Conservation (phyloP, 352 stramenopile genomes). For the Phytopythium sindhum region DNA sequence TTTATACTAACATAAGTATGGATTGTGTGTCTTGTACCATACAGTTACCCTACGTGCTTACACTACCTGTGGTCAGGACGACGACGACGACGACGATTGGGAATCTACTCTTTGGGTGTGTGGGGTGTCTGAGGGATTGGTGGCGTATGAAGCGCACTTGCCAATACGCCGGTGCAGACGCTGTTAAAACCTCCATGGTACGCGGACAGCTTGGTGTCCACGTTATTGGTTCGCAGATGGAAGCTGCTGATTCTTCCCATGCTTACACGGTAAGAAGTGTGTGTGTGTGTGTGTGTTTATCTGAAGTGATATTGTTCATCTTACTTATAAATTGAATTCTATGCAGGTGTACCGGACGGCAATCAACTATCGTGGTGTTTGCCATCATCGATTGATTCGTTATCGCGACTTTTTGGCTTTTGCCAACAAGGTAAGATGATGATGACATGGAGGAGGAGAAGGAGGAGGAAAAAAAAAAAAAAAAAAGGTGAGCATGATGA, state of each 20-base stretch:
- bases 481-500: not conserved
- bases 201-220: slow-evolving; percentile 44
- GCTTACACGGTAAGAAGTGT: slow-evolving; percentile 63
- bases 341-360: slow-evolving; percentile 66
- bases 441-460: not conserved
- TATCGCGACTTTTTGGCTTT: slow-evolving; percentile 64
- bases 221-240: slow-evolving; percentile 67
- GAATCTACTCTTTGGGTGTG: not conserved
- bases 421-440: slow-evolving; percentile 15
- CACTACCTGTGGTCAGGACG: slow-evolving; percentile 2
- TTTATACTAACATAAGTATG: not conserved
- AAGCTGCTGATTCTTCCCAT: slow-evolving; percentile 21
- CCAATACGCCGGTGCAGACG: not conserved
- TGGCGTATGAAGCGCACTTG: slow-evolving; percentile 3
- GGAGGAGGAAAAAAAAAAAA: no score
- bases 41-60: not conserved
- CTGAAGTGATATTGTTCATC: no score
- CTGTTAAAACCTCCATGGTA: slow-evolving; percentile 17
- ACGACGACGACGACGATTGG: not conserved
- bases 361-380: slow-evolving; percentile 58
- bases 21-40: not conserved
- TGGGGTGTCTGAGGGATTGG: not conserved
- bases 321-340: no score
- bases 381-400: slow-evolving; percentile 67
- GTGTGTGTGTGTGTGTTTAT: no score